Base-by-base conservation (phyloP, 1,139 yeast genomes). In the Candida tropicalis region DNA sequence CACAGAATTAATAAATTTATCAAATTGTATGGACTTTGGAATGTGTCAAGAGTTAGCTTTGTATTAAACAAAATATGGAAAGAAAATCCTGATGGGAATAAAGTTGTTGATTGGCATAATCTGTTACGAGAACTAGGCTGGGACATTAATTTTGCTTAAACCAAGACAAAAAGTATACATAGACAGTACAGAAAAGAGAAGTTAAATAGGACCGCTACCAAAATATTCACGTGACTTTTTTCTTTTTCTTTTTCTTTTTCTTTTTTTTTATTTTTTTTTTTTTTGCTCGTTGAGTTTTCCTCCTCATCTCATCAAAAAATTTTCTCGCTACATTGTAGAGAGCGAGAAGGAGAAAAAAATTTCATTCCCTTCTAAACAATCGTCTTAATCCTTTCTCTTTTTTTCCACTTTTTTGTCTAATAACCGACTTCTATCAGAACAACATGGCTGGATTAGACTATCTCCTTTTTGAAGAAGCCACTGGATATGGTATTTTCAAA, bases 401-500 rank as follows among this genome's bases (percentile, higher is more conserved):
- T 41, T 29, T 10, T 29, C 34, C 22, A 16, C 8, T 18, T 29
- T 15, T n/a, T 29, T 29, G 15, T 5, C 9, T 29, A 17, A 22
- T 16, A 28, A 27, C 18, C 23, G 27, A 18, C 32, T 24, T 12
- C 18, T 15, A 27, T 33, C 25, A 23, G 26, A 27, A 37, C n/a
- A 43, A 36, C 42, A 70, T 70, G 81, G 82, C 83, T 56, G 85
- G 85, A 60, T 80, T 90, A 69, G 97, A 93, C 71, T 93, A 83
- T 73, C 83, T 93, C 69, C 86, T 93, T 63, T 93, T 87, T 68
- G 99, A 93, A 78, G 98, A 93, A 77, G 97, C 99, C 50, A 90
- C 99, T 44, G 99, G 99, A 55, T 93, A 93, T 69, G 98, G 96
- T 56, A 79, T 93, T 62, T 93, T 91, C 82, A 88, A 93, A 71